These are phyloP conservation scores for Saturnispora saitoi DNA, from an alignment of 805 yeast genomes.

Conservation along the genomic window DNA sequence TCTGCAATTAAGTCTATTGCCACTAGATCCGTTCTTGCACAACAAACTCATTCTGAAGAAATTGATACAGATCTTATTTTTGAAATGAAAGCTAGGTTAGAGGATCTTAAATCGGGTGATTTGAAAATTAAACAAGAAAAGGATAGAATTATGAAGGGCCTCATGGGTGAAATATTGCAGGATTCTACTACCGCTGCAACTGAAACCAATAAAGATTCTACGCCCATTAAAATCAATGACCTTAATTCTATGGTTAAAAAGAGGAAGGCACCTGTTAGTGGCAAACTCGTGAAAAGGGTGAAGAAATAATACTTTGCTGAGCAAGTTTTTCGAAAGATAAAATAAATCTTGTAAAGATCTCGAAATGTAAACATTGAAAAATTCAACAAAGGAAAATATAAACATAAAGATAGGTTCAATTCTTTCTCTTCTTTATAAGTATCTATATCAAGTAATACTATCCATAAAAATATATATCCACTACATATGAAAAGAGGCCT, in stretches of 20 bases:
- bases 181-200: neutral
- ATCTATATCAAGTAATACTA: neutral
- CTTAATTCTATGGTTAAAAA: slow-evolving; percentile 6
- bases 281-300: slow-evolving; percentile 1
- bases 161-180: neutral
- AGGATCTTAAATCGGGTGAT: slow-evolving; percentile 36
- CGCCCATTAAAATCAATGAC: slow-evolving; percentile 1
- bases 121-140: slow-evolving; percentile 4
- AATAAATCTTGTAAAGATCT: neutral
- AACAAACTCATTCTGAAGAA: slow-evolving; percentile 13
- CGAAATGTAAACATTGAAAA: neutral
- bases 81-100: slow-evolving; percentile 48
- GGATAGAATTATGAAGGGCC: slow-evolving; percentile 8
- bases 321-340: too few species aligned
- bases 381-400: neutral
- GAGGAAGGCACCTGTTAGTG: slow-evolving; percentile 1
- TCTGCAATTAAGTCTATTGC: slow-evolving; percentile 37
- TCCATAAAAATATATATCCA: neutral
- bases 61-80: slow-evolving; percentile 38
- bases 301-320: slow-evolving; percentile 3
- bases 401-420: neutral
- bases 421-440: neutral
- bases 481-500: neutral
- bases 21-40: slow-evolving; percentile 22
- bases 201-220: neutral